Evolutionary conservation across 768 basidiomycete species (phyloP), one percentile per base, ranked within the genome.

Genomic region (Amanita fuliginea): DNA sequence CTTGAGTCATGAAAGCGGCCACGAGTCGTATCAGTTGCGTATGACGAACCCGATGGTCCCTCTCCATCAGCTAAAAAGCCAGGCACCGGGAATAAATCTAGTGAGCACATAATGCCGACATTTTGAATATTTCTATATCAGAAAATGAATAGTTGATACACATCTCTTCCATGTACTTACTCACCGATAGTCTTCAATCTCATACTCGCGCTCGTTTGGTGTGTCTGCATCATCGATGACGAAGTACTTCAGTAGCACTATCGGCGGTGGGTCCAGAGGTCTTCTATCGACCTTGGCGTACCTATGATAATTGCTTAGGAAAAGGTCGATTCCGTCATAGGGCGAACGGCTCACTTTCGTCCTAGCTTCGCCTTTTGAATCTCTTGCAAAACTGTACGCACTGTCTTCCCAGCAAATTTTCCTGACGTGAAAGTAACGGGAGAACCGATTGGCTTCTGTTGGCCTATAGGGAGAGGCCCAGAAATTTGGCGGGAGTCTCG

Each of bases 211-310:
- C 51, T 73, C 61, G 3, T 60, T 50, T 8, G 61, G 60, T 0
- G 69, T 67, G 9, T 71, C 73, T 6, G 59, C 53, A 51, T 75
- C 60, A 47, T 65, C 58, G 10, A 78, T 62, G 28, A 73, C 64
- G 51, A 69, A 81, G 30, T 82, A 56, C 35, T 72, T 75, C 44
- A 84, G 70, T 33, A 73, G 64, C 13, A 69, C 66, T 18, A 68
- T 67, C 0, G 83, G 83, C 0, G 83, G 83, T 3, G 82, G 83
- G 60, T 85, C 82, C 37, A 85, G 69, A 4, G 81, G 81, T 19
- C 83, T 71, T 33, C 81, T 70, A 66, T 85, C 78, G 35, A 77
- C 76, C 61, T 66, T 75, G 44, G 71, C 80, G 63, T 69, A 81
- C 62, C 75, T 82, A 60, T 32, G 14, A 24, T 32, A 26, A 41